A percentile compares a stretch with the other conserved stretches of the same genome.
Conservation (phyloP, 352 stramenopile genomes). For the Lagenidium sp. region DNA sequence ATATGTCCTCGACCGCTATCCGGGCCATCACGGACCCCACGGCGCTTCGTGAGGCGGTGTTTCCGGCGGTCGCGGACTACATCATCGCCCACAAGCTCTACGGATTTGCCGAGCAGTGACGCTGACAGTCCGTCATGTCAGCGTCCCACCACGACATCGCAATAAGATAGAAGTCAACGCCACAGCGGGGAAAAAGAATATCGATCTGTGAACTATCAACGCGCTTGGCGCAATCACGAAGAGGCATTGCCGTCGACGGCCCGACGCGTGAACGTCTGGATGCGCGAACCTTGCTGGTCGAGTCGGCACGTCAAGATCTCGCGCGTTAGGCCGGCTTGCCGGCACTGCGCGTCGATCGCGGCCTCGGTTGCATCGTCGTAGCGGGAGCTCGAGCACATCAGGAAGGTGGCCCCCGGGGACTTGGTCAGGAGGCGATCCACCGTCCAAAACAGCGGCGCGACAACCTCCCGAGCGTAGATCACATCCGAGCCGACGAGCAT, state of each 20-base stretch:
- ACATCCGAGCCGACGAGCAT: conserved; percentile 72
- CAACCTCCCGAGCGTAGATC: conserved; percentile 65
- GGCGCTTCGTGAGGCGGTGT: conserved; percentile 31
- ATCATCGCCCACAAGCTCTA: conserved; percentile 71
- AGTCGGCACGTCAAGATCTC: conserved; percentile 39
- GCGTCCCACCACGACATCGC: too few species aligned
- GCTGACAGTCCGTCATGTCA: too few species aligned
- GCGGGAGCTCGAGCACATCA: conserved; percentile 69
- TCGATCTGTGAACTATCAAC: too few species aligned
- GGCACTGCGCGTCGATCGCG: conserved; percentile 55
- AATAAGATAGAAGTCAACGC: conserved; percentile 2
- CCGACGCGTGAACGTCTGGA: conserved; percentile 53
- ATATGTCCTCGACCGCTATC: conserved; percentile 71
- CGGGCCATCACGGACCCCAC: conserved; percentile 23
- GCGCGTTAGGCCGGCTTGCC: conserved; percentile 31
- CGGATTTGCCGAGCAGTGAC: conserved; percentile 44
- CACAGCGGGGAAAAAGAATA: not conserved
- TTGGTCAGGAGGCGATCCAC: conserved; percentile 42
- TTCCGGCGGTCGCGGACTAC: conserved; percentile 61
- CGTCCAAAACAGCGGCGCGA: conserved; percentile 67
- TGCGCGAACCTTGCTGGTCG: conserved; percentile 28
- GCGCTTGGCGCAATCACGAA: too few species aligned
- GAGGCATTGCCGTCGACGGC: too few species aligned
- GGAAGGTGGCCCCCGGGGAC: conserved; percentile 18
- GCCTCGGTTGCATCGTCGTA: conserved; percentile 66